A percentile compares a stretch with the other conserved stretches of the same genome.
Evolutionary conservation across 805 yeast genomes (phyloP).

Genomic region (Tetrapisispora iriomotensis): DNA sequence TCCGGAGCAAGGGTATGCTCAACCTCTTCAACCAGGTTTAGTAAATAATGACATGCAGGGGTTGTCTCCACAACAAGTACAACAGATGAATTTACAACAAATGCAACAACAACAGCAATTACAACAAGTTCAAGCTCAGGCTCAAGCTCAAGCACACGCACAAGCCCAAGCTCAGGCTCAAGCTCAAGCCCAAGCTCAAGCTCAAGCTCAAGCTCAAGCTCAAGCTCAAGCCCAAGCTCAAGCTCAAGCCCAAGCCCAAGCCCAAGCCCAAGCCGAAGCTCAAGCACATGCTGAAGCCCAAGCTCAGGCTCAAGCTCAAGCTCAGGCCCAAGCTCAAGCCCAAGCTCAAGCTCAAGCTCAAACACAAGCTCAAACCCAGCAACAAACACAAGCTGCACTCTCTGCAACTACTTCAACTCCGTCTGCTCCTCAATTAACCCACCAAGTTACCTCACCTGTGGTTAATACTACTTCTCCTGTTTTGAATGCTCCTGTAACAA

Average conservation of each 20-base stretch:
- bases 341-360: constrained; percentile 4
- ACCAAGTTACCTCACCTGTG: not conserved
- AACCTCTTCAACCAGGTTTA: constrained; percentile 4
- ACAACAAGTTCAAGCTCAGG: constrained; percentile 2
- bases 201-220: constrained; percentile 1
- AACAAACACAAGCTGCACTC: constrained; percentile 2
- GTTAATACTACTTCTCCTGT: not conserved
- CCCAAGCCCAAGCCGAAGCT: constrained; percentile 3
- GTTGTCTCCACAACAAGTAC: constrained; percentile 3
- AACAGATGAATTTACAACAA: constrained; percentile 2
- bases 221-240: constrained; percentile 3
- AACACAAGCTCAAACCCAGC: constrained; percentile 1
- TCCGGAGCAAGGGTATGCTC: constrained; percentile 3
- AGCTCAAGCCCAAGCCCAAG: constrained; percentile 3
- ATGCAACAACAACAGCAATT: constrained; percentile 4
- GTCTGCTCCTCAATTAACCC: not conserved
- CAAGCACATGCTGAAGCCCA: constrained; percentile 3
- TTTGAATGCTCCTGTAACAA: not conserved
- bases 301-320: constrained; percentile 4
- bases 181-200: constrained; percentile 4
- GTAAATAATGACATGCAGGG: constrained; percentile 1
- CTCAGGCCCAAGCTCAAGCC: constrained; percentile 3
- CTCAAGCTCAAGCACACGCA: constrained; percentile 1
- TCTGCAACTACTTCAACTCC: not conserved
- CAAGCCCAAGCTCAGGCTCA: constrained; percentile 4